phyloP scores from a whole-genome alignment of 441 rosid species.

The Metrosideros polymorpha region DNA sequence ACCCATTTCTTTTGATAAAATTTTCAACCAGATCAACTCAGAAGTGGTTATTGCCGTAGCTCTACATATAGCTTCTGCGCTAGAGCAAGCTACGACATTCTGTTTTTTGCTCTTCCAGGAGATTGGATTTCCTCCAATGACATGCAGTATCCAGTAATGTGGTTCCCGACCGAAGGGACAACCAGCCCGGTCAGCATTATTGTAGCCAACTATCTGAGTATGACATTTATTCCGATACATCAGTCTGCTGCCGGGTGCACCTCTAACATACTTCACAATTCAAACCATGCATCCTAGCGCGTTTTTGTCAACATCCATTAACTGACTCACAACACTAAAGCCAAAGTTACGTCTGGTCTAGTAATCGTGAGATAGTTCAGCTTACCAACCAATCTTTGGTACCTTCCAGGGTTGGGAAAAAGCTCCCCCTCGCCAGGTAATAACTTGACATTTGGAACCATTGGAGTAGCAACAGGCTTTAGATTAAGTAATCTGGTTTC shows the following conservation, averaged over 20 bases:
- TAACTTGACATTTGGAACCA: neutral
- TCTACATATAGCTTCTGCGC: neutral
- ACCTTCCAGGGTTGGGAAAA: neutral
- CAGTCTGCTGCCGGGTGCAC: neutral
- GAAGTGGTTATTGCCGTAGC: neutral
- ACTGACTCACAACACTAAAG: neutral
- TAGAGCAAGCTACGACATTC: neutral
- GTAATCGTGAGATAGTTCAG: neutral
- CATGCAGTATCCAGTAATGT: neutral
- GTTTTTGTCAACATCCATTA: neutral
- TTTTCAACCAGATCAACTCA: neutral
- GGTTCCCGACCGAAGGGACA: neutral
- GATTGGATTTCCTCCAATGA: neutral
- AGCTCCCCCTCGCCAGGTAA: neutral
- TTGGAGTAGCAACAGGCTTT: neutral
- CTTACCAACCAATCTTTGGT: neutral
- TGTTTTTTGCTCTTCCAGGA: neutral
- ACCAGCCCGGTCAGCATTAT: neutral
- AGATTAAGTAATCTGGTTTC: neutral
- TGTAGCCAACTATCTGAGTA: neutral
- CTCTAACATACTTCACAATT: neutral
- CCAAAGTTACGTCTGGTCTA: neutral
- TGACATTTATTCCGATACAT: neutral
- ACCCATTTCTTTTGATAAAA: neutral
- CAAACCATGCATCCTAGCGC: neutral